Evolutionary conservation across 1,139 yeast species (phyloP).

Genomic region (Pneumocystis wakefieldiae): DNA sequence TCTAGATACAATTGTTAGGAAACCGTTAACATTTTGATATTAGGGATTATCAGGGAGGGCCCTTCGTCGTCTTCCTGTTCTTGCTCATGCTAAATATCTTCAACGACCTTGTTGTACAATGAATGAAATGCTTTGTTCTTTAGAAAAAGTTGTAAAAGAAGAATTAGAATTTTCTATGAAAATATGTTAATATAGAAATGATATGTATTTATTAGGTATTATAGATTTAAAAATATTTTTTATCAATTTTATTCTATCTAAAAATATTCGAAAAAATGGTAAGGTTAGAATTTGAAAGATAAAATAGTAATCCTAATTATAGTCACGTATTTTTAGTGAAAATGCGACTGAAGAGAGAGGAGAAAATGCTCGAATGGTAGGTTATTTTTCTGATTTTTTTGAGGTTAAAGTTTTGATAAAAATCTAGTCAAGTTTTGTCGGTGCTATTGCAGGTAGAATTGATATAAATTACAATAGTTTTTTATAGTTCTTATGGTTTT

Average conservation of each 20-base stretch:
- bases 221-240: background rate
- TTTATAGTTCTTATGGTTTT: background rate
- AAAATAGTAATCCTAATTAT: background rate
- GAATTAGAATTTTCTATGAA: background rate
- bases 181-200: background rate
- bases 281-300: background rate
- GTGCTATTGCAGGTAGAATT: conserved; percentile 68
- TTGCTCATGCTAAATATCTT: conserved; percentile 11
- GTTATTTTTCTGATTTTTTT: background rate
- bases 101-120: background rate
- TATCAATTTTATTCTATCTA: background rate
- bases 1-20: background rate
- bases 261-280: background rate
- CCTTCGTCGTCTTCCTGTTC: conserved; percentile 11
- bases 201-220: background rate
- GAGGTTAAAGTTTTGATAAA: background rate
- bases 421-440: conserved; percentile 67
- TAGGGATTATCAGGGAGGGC: conserved; percentile 12
- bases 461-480: background rate
- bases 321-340: conserved; percentile 60
- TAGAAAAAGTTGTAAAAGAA: conserved; percentile 1
- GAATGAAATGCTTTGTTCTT: conserved; percentile 1
- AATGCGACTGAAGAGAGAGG: conserved; percentile 96
- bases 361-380: conserved; percentile 65
- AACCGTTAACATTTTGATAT: background rate